Conservation (phyloP, 352 stramenopile genomes). For the Elongisporangium prolatum region DNA sequence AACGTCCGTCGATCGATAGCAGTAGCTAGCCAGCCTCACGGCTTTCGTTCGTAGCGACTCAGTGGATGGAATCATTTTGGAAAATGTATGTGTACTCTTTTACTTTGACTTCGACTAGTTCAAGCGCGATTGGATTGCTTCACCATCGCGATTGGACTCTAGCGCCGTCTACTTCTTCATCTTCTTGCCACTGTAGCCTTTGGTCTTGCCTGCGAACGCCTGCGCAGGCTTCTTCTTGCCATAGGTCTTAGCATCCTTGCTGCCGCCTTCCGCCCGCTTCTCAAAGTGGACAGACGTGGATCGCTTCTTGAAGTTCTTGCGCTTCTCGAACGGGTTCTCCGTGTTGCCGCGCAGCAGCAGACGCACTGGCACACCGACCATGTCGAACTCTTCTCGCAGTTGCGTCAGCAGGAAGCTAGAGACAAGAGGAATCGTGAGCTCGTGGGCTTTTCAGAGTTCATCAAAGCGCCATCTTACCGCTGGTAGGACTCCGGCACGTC, state of each 20-base stretch:
- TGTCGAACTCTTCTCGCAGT: constrained; percentile 80
- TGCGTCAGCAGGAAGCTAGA: constrained; percentile 65
- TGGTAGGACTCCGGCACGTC: constrained; percentile 77
- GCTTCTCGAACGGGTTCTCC: constrained; percentile 82
- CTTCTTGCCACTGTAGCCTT: constrained; percentile 15
- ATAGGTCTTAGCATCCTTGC: background rate
- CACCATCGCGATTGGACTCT: background rate
- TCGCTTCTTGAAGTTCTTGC: constrained; percentile 78
- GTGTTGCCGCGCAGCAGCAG: constrained; percentile 72
- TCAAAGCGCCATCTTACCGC: constrained; percentile 14
- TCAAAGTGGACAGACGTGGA: constrained; percentile 57
- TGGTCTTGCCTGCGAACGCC: constrained; percentile 9
- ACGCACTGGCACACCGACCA: constrained; percentile 74
- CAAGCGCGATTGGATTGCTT: background rate
- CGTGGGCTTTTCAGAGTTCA: background rate
- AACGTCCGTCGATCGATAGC: background rate
- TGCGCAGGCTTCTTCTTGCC: constrained; percentile 5
- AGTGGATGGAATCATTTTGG: background rate
- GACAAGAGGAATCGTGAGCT: background rate
- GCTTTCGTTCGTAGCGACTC: background rate
- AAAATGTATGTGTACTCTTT: background rate
- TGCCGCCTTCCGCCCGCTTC: constrained; percentile 19
- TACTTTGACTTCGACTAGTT: background rate
- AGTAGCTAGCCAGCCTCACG: background rate
- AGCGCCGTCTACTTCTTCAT: constrained; percentile 35